A percentile compares a stretch with the other conserved stretches of the same genome.
phyloP scores from a whole-genome alignment of 495 filamentous ascomycete genomes.

The Penicillium odoratum region DNA sequence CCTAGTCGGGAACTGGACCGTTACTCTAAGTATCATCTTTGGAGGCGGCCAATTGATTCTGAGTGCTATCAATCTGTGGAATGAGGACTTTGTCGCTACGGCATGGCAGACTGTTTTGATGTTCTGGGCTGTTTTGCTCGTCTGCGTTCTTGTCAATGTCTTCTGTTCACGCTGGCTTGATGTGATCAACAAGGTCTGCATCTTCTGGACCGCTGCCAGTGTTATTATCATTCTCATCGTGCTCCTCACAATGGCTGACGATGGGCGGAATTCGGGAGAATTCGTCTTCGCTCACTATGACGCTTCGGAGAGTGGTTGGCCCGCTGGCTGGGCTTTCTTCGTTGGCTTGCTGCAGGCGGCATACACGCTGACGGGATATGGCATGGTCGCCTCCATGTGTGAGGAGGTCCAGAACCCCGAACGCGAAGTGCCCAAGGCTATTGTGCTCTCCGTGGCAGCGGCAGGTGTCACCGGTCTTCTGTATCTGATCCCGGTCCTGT shows the following conservation, averaged over 20 bases:
- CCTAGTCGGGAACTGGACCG: constrained; percentile 67
- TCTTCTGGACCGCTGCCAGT: constrained; percentile 63
- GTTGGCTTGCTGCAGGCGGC: constrained; percentile 62
- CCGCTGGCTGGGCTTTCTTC: constrained; percentile 62
- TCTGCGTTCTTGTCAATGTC: constrained; percentile 58
- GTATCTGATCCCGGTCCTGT: constrained; percentile 66
- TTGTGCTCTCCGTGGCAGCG: constrained; percentile 69
- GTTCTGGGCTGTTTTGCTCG: constrained; percentile 64
- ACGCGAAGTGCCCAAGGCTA: constrained; percentile 67
- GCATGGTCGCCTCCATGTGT: constrained; percentile 58
- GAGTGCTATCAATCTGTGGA: constrained; percentile 60
- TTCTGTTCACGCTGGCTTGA: constrained; percentile 59
- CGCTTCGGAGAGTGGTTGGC: constrained; percentile 58
- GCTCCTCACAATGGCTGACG: constrained; percentile 57
- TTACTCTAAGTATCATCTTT: constrained; percentile 51
- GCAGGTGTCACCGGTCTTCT: constrained; percentile 67
- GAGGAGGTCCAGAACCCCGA: constrained; percentile 70
- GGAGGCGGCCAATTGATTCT: constrained; percentile 60
- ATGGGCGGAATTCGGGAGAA: constrained; percentile 43
- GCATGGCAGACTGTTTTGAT: constrained; percentile 62
- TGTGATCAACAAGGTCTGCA: constrained; percentile 66
- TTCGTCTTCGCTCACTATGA: constrained; percentile 67
- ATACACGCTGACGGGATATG: constrained; percentile 61
- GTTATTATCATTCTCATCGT: constrained; percentile 62
- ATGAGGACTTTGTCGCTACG: constrained; percentile 61